Evolutionary conservation across 495 filamentous ascomycete genomes (phyloP).

Genomic region (Chlorociboria aeruginascens): DNA sequence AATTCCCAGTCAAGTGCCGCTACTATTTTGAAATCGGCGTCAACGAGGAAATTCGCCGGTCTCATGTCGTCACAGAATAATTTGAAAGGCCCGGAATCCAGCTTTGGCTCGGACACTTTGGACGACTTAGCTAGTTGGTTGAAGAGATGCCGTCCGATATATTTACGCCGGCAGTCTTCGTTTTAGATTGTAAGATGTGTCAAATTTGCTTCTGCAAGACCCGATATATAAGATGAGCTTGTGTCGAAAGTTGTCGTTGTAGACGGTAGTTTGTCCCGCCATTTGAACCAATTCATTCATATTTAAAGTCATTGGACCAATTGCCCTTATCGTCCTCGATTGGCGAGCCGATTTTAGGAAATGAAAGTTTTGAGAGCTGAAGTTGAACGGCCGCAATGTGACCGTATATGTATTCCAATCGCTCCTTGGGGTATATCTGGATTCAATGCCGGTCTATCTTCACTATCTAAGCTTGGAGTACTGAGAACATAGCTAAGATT

Average conservation of each 20-base stretch:
- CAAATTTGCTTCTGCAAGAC: constrained; percentile 17
- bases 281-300: constrained; percentile 25
- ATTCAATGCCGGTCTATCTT: constrained; percentile 13
- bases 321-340: constrained; percentile 1
- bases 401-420: constrained; percentile 16
- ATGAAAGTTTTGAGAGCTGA: constrained; percentile 11
- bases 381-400: constrained; percentile 20
- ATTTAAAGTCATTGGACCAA: constrained; percentile 18
- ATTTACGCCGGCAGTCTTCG: constrained; percentile 14
- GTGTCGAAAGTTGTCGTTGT: constrained; percentile 12
- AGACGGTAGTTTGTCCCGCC: constrained; percentile 13
- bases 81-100: background rate
- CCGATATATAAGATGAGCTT: constrained; percentile 17
- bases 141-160: constrained; percentile 18
- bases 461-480: background rate
- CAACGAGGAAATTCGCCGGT: constrained; percentile 17
- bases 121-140: constrained; percentile 16
- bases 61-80: constrained; percentile 6
- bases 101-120: constrained; percentile 1
- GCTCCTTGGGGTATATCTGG: constrained; percentile 13
- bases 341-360: constrained; percentile 19
- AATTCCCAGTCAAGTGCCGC: constrained; percentile 5
- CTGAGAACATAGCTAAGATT: background rate
- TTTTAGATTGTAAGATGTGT: constrained; percentile 17
- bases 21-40: constrained; percentile 8